Percentiles rank a stretch among this genome's conserved stretches.
These are phyloP conservation scores for Penicillium sp. DNA, from an alignment of 2,329 filamentous ascomycete genomes.

Conservation along the genomic window DNA sequence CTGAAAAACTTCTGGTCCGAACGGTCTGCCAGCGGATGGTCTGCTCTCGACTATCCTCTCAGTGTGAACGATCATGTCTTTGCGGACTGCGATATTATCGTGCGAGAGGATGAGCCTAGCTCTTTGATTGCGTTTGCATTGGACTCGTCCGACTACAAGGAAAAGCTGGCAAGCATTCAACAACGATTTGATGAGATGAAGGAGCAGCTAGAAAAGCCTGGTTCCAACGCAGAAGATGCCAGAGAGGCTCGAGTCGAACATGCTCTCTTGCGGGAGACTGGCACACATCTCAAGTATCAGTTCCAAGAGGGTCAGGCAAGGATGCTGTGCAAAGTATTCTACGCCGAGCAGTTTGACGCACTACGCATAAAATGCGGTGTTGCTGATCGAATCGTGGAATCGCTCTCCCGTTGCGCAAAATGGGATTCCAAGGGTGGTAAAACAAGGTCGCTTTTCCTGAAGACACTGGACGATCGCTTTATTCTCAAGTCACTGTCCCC, in stretches of 20 bases:
- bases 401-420: constrained; percentile 88
- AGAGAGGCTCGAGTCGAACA: constrained; percentile 77
- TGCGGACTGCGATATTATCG: constrained; percentile 93
- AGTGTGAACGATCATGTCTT: constrained; percentile 90
- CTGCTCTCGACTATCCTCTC: constrained; percentile 86
- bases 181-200: constrained; percentile 33
- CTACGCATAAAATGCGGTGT: constrained; percentile 89
- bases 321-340: constrained; percentile 98
- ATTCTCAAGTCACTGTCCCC: constrained; percentile 88
- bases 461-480: constrained; percentile 91
- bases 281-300: constrained; percentile 92
- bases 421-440: constrained; percentile 99
- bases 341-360: constrained; percentile 95
- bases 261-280: constrained; percentile 77
- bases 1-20: constrained; percentile 98
- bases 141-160: constrained; percentile 80
- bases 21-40: constrained; percentile 92
- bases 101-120: constrained; percentile 94
- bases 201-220: constrained; percentile 22
- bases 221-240: constrained; percentile 41
- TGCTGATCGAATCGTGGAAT: constrained; percentile 90
- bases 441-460: constrained; percentile 94
- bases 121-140: constrained; percentile 93
- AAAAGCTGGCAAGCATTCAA: constrained; percentile 64
- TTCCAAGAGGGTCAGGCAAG: constrained; percentile 91